Evolutionary conservation across 2,329 filamentous ascomycete species (phyloP), one percentile per base, ranked within the genome.

Genomic region (Ophiosphaerella narmari): DNA sequence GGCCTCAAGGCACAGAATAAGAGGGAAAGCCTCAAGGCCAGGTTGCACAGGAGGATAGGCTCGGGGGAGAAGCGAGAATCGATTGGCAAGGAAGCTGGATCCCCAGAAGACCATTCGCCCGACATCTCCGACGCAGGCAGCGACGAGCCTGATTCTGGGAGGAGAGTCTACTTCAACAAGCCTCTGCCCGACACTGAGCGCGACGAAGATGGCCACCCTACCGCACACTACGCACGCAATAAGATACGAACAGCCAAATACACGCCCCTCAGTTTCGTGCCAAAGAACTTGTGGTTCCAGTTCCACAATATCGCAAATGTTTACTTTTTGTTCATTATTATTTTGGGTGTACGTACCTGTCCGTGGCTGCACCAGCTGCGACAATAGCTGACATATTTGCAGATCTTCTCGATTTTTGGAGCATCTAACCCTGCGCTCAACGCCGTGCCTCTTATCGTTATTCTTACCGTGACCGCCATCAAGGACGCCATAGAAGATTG

Each of bases 231-330:
- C 73, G 82, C 89, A 41, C 83, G 93, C 60, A 99, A 99, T 80
- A 99, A 99, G 81, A 96, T 99, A 72, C 84, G 95, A 63, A 99
- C 94, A 3, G 90, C 94, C 52, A 99, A 97, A 76, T 99, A 99
- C 74, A 99, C 94, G 7, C 88, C 95, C 7, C 75, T 99, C 57
- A 96, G 90, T 52, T 99, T 99, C 75, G 75, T 99, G 24, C 94
- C 94, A 12, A 97, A 97, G 78, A 97, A 99, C 75, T 71, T 99
- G 68, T 99, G 88, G 86, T 90, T 96, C 59, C 95, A 99, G 75
- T 97, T 99, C 71, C 93, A 99, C 76, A 97, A 97, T 70, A 88
- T 99, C 66, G 94, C 94, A 69, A 99, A 99, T 74, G 88, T 97
- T 46, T 99, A 97, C 77, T 99, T 99, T 82, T 80, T 97, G 63